Evolutionary conservation across 2,329 filamentous ascomycete genomes (phyloP).

Genomic region (Fusarium luffae): DNA sequence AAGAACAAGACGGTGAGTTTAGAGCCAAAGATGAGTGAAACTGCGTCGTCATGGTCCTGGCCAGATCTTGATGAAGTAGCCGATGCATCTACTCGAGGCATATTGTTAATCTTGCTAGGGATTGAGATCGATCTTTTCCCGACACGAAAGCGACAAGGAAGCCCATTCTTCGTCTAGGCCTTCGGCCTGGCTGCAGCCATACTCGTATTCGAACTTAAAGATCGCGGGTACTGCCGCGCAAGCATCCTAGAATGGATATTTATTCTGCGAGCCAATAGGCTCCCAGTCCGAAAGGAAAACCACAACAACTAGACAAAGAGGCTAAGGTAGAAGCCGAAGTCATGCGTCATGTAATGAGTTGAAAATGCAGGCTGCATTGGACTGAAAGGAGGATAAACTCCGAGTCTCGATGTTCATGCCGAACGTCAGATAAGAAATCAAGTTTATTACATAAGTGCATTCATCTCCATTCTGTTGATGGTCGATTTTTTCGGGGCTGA

Average conservation of each 20-base stretch:
- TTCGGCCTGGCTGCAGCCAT: conserved; percentile 17
- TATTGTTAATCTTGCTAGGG: too few species aligned
- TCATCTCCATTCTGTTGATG: neutral
- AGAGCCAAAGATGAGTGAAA: too few species aligned
- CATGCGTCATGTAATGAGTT: conserved; percentile 42
- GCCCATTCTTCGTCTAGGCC: neutral
- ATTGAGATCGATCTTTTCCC: neutral
- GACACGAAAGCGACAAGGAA: conserved; percentile 5
- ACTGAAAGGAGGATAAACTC: conserved; percentile 15
- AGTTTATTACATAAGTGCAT: conserved; percentile 6
- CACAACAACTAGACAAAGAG: conserved; percentile 9
- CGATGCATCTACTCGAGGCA: too few species aligned
- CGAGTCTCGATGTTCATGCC: conserved; percentile 40
- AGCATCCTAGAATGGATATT: conserved; percentile 20
- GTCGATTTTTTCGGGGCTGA: too few species aligned
- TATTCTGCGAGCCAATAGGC: conserved; percentile 23
- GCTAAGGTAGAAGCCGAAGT: conserved; percentile 22
- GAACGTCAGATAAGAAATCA: conserved; percentile 2
- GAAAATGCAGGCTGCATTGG: conserved; percentile 15
- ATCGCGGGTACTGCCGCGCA: conserved; percentile 12
- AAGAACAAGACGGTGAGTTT: too few species aligned
- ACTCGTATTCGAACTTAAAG: neutral
- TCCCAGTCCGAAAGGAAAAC: neutral
- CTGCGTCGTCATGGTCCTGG: neutral
- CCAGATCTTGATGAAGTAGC: neutral